Evolutionary conservation across 768 basidiomycete genomes (phyloP).

Genomic region (Mycena metata): DNA sequence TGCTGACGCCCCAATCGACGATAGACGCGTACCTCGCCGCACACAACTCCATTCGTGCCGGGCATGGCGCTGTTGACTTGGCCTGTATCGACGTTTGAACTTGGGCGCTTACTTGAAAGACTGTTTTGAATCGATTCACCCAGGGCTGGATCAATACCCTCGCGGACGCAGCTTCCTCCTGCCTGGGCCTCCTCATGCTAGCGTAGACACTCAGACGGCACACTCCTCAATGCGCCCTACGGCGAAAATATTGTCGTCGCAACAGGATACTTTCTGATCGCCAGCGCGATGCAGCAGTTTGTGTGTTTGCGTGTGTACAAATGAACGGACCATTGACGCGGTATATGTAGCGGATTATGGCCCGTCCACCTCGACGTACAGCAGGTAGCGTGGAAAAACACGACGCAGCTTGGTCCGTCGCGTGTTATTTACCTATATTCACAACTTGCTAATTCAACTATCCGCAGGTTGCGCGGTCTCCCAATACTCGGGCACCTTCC

Average conservation of each 20-base stretch:
- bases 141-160: constrained; percentile 62
- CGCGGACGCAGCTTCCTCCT: constrained; percentile 60
- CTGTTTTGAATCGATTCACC: not conserved
- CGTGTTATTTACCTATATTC: not conserved
- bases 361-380: constrained; percentile 61
- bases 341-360: constrained; percentile 54
- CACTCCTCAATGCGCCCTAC: constrained; percentile 57
- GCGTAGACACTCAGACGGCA: constrained; percentile 62
- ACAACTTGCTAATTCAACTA: not conserved
- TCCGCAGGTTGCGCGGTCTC: constrained; percentile 67
- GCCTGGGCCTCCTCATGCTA: constrained; percentile 66
- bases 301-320: constrained; percentile 45
- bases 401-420: constrained; percentile 56
- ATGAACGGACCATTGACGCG: not conserved
- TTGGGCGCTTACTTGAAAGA: not conserved
- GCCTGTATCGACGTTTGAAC: no score
- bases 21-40: constrained; percentile 46
- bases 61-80: constrained; percentile 58
- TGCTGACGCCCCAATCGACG: constrained; percentile 2
- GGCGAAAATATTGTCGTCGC: constrained; percentile 71
- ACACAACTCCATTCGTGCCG: constrained; percentile 64
- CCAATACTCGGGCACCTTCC: constrained; percentile 65
- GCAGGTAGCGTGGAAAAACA: constrained; percentile 77
- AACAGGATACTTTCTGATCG: constrained; percentile 60
- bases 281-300: constrained; percentile 62